phyloP scores from a whole-genome alignment of 805 yeast species.

The Citeromyces matritensis region DNA sequence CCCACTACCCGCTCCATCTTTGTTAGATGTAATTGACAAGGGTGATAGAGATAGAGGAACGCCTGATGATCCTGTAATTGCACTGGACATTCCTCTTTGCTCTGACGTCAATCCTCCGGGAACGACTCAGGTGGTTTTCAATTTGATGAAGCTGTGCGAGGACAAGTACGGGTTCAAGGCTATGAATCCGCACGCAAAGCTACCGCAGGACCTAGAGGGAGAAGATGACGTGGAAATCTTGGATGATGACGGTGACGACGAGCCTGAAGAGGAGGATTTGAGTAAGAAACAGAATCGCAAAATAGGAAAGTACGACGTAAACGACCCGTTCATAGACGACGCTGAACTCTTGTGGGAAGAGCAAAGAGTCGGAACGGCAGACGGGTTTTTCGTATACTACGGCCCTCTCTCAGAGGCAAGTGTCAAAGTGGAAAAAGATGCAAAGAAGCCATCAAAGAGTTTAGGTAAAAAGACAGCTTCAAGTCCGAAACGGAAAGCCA shows the following conservation, averaged over 20 bases:
- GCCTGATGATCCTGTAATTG: conserved; percentile 26
- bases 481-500: too few species aligned
- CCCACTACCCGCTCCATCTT: not conserved
- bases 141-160: conserved; percentile 62
- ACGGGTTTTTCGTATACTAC: conserved; percentile 90
- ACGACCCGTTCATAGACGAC: conserved; percentile 96
- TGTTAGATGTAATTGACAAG: not conserved
- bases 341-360: conserved; percentile 87
- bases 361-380: conserved; percentile 81
- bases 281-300: conserved; percentile 39
- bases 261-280: conserved; percentile 19
- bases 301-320: conserved; percentile 81
- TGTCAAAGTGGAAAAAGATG: conserved; percentile 15
- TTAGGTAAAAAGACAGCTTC: too few species aligned
- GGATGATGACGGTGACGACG: conserved; percentile 34
- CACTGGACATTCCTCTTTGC: conserved; percentile 35
- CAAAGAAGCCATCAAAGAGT: too few species aligned
- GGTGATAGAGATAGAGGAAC: not conserved
- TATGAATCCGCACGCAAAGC: conserved; percentile 51
- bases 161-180: conserved; percentile 73
- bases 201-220: conserved; percentile 24
- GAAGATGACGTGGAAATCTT: conserved; percentile 31
- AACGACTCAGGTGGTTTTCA: conserved; percentile 49
- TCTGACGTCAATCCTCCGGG: conserved; percentile 36
- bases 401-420: conserved; percentile 73